These are phyloP conservation scores for Capronia coronata DNA, from an alignment of 2,329 filamentous ascomycete species.

Conservation along the genomic window DNA sequence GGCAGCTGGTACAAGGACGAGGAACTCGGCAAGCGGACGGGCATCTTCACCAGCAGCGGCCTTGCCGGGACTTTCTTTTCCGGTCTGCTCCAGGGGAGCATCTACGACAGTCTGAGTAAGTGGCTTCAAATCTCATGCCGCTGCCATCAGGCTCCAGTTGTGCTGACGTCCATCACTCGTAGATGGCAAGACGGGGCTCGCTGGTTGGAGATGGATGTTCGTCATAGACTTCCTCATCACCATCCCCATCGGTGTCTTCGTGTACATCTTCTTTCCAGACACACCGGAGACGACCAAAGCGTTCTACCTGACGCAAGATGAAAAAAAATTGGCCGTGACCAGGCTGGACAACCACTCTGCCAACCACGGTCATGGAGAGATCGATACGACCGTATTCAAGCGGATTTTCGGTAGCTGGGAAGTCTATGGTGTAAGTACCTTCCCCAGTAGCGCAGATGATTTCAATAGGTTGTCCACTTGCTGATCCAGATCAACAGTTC, in stretches of 20 bases:
- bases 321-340: background rate
- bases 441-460: no score
- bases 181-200: background rate
- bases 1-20: constrained; percentile 28
- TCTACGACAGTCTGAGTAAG: constrained; percentile 1
- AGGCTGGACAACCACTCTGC: background rate
- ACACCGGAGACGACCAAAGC: background rate
- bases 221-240: background rate
- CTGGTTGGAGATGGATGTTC: background rate
- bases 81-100: constrained; percentile 16
- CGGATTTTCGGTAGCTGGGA: background rate
- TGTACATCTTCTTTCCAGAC: background rate
- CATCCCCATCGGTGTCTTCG: background rate
- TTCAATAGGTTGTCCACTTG: no score
- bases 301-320: background rate
- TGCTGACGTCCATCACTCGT: background rate
- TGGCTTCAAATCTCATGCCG: no score
- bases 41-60: constrained; percentile 34
- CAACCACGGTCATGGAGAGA: background rate
- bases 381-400: background rate
- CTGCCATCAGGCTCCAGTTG: background rate
- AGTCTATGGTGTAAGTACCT: background rate
- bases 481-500: background rate
- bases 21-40: constrained; percentile 35
- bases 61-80: constrained; percentile 23